Conservation (phyloP, 306 rosid species). For the Medicago ruthenica region DNA sequence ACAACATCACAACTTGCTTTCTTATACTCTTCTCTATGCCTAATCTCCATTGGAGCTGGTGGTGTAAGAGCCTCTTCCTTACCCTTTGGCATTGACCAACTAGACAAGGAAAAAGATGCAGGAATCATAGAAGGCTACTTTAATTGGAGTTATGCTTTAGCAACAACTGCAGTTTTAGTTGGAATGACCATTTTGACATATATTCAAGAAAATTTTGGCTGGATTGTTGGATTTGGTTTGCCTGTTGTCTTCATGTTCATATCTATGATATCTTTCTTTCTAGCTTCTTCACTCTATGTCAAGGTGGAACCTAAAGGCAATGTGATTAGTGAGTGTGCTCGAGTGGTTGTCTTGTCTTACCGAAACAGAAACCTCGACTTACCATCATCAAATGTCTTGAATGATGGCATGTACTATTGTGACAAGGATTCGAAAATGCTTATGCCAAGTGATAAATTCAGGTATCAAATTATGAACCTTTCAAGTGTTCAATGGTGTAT, state of each 20-base stretch:
- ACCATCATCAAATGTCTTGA: neutral
- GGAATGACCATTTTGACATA: constrained; percentile 29
- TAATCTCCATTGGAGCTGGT: constrained; percentile 34
- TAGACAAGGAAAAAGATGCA: neutral
- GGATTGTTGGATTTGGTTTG: constrained; percentile 26
- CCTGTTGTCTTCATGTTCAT: constrained; percentile 12
- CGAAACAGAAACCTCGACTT: constrained; percentile 9
- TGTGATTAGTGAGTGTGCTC: constrained; percentile 18
- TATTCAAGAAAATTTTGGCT: constrained; percentile 31
- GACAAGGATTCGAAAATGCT: constrained; percentile 14
- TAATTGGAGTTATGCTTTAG: neutral
- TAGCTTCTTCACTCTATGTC: constrained; percentile 24
- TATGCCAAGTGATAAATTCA: constrained; percentile 22
- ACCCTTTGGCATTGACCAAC: constrained; percentile 30
- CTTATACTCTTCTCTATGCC: constrained; percentile 28
- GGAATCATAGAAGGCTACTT: constrained; percentile 15
- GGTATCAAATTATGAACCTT: neutral
- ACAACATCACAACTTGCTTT: constrained; percentile 23
- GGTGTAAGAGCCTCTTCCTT: constrained; percentile 36
- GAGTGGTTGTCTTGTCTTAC: neutral
- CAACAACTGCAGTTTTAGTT: neutral
- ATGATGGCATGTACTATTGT: neutral
- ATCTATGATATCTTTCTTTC: neutral
- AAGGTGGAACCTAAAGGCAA: constrained; percentile 5
- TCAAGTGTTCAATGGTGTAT: neutral